Evolutionary conservation across 192 early-diverging fungal species (phyloP).

Genomic region (Coemansia sp.): DNA sequence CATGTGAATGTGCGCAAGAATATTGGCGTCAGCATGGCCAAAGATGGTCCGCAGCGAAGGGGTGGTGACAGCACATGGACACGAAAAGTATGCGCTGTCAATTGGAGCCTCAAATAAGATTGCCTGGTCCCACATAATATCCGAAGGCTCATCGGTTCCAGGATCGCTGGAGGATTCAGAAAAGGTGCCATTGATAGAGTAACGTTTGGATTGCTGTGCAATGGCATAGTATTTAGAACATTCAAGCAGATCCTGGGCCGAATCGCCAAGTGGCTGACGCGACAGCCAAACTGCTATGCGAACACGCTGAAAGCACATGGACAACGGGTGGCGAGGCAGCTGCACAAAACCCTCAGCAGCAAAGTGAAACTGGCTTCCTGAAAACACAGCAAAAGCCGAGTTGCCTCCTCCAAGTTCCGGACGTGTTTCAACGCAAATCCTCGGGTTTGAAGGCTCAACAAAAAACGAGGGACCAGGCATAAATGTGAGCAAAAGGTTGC

Average conservation of each 20-base stretch:
- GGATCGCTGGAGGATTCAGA: background rate
- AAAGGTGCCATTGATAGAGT: no score
- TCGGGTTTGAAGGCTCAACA: conserved; percentile 20
- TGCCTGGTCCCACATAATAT: conserved; percentile 18
- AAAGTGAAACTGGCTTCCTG: conserved; percentile 46
- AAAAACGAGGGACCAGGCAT: conserved; percentile 35
- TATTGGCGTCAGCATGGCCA: conserved; percentile 29
- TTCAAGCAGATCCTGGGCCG: conserved; percentile 15
- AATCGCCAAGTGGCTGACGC: conserved; percentile 14
- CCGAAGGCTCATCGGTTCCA: background rate
- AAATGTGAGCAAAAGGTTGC: conserved; percentile 6
- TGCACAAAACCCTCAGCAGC: conserved; percentile 45
- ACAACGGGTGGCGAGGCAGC: conserved; percentile 10
- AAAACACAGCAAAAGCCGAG: conserved; percentile 19
- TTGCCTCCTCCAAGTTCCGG: conserved; percentile 24
- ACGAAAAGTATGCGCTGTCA: conserved; percentile 43
- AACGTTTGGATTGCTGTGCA: conserved; percentile 14
- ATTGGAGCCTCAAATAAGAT: conserved; percentile 31
- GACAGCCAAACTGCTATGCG: conserved; percentile 43
- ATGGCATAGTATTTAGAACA: conserved; percentile 20
- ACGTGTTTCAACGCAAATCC: conserved; percentile 33
- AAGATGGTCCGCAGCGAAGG: conserved; percentile 25
- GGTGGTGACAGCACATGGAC: conserved; percentile 35
- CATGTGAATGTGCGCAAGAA: conserved; percentile 25
- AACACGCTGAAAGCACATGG: conserved; percentile 5